Base-by-base conservation (phyloP, 2,329 filamentous ascomycete species). In the Ophioceras dolichostomum region DNA sequence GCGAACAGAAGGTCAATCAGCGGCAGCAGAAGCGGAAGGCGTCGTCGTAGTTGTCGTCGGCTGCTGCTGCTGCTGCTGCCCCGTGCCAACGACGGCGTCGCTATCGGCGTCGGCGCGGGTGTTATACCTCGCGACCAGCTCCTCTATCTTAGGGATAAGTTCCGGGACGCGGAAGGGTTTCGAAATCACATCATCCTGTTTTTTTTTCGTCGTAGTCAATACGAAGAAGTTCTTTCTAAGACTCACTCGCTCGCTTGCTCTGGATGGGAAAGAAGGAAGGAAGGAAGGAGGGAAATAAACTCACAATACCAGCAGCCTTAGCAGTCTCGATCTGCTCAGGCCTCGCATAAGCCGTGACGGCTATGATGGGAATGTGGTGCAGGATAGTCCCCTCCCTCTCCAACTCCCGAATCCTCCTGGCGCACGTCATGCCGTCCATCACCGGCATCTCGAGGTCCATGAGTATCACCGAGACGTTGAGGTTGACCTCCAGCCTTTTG, bases 381-480 rank as follows among this genome's bases (percentile, higher is more conserved):
- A 68, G 63, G 34, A 83, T 70, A 22, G 66, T 71, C 16, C 75
- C 74, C 37, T 73, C 64, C 34, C 59, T 60, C 52, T 88, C 80
- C 14, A 83, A 62, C 41, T 79, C 69, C 14, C 83, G 70, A 37
- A 89, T 86, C 41, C 64, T 71, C 30, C 69, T 66, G 10, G 82
- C 77, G 44, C 82, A 85, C 2, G 79, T 80, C 55, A 83, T 73
- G 26, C 83, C 83, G 48, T 88, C 81, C 83, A 87, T 87, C 31
- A 86, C 69, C 1, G 83, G 56, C 83, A 88, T 88, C 49, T 87
- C 82, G 34, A 86, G 65, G 50, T 88, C 83, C 82, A 88, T 86
- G 5, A 88, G 56, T 10, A 88, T 77, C 32, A 86, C 66, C 8
- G 75, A 74, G 18, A 83, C 67, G 34, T 76, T 67, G 8, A 65